Evolutionary conservation across 202 grass and related monocot species (phyloP), one percentile per base, ranked within the genome.

Genomic region (Setaria viridis): DNA sequence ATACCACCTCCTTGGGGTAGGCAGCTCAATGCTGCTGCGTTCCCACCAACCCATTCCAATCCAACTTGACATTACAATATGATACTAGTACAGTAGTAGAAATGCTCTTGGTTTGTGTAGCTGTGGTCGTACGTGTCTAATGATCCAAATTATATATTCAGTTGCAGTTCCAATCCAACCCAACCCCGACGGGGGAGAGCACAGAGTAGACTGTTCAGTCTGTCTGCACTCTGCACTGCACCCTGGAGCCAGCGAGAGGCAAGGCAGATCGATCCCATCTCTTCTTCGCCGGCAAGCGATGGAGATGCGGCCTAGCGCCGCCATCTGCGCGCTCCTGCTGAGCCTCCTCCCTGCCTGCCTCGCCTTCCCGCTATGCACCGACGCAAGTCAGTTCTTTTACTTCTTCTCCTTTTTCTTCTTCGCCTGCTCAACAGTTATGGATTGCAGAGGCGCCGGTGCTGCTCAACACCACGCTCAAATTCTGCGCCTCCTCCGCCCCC

Each of bases 361-460:
- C 53, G 82, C 90, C 85, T 84, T 89, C 39, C 92, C 90, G 46
- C 84, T 97, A 41, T 97, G 94, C 90, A 94, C 92, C 1, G 88
- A 97, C 80, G 72, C 78, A 49, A 92, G 94, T 97, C 37, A 81
- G 85, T 66, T n/a, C 21, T 14, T 7, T 8, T 9, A 1, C 35
- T 8, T 1, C 13, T 4, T 0, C 5, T 17, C 4, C 51, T 45
- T 5, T 6, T 58, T 9, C 58, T 62, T 12, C 59, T 32, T 62
- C 11, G 9, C 59, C 57, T 62, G 58, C 58, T 62, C 10, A 60
- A 10, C 17, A 19, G 17, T 10, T 9, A 29, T 62, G 21, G n/a
- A 62, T 62, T 84, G 41, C 79, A 97, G 94, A 80, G 90, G 90
- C 94, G n/a, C 94, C 94, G 16, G 58, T 82, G 63, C 64, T 70